Base-by-base conservation (phyloP, 2,329 filamentous ascomycete genomes). In the Colletotrichum sp. region DNA sequence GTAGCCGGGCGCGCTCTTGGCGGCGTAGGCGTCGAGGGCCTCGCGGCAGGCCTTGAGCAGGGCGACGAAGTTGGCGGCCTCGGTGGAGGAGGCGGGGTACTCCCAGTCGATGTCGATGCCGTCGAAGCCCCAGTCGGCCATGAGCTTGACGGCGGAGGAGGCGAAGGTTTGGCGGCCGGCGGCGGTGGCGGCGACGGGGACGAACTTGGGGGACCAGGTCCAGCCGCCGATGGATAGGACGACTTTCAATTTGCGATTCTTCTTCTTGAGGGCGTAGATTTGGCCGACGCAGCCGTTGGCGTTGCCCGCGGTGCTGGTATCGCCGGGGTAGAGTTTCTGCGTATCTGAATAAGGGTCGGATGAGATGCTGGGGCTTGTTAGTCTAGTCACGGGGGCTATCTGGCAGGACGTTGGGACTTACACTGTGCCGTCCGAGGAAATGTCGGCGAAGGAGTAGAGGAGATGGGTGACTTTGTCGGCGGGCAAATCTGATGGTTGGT, bases 161-260 rank as follows among this genome's bases (percentile, higher is more conserved):
- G 94, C 95, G 82, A 98, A 98, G 3, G 78, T 89, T 76, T 87
- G 85, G 15, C 95, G 90, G 9, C 93, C 92, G 8, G 87, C 86
- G 1, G 89, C 87, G 0, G 93, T 93, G 21, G 91, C 91, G 1
- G 91, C 92, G 0, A 93, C 90, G 8, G 86, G 86, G 1, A 91
- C 88, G 81, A 96, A 95, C 79, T 94, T 93, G 69, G 90, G 85
- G 5, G 93, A 95, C 82, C 94, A 95, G 0, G 92, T 94, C 92
- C 93, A 97, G 18, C 95, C 95, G 55, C 95, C 95, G 76, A 98
- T 94, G 44, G 93, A 95, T 10, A 97, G 89, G n/a, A 97, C 86
- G 3, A 94, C 89, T 85, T 98, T 98, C 73, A 98, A 85, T 69
- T 94, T 91, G 24, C 95, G 92, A 82, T 98, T 92, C 79, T 89